A percentile compares a stretch with the other conserved stretches of the same genome.
phyloP scores from a whole-genome alignment of 2,329 filamentous ascomycete genomes.

The Exophiala viscosa region DNA sequence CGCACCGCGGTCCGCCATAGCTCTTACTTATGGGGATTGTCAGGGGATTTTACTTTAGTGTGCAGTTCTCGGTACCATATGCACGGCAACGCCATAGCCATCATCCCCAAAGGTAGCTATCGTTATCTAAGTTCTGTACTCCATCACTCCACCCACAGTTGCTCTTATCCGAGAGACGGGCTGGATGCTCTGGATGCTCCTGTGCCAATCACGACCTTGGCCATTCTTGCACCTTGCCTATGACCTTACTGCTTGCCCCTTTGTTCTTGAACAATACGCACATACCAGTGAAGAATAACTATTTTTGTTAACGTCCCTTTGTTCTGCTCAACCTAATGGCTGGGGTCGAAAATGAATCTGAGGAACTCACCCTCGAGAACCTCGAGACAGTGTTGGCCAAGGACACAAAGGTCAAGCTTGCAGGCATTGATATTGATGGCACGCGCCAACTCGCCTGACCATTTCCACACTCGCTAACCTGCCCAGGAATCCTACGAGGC shows the following conservation, averaged over 20 bases:
- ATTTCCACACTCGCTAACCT: slow-evolving; percentile 6
- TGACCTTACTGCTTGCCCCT: background rate
- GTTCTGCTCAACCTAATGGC: slow-evolving; percentile 11
- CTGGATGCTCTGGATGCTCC: background rate
- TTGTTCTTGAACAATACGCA: background rate
- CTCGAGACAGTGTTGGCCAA: slow-evolving; percentile 64
- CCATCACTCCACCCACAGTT: background rate
- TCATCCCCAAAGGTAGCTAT: too few species aligned
- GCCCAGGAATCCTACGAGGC: slow-evolving; percentile 63
- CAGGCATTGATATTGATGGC: slow-evolving; percentile 82
- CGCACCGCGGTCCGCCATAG: too few species aligned
- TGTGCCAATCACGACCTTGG: background rate
- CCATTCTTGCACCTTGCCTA: background rate
- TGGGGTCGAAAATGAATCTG: slow-evolving; percentile 10
- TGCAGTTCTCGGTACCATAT: too few species aligned
- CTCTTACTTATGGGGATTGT: too few species aligned
- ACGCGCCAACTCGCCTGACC: slow-evolving; percentile 6
- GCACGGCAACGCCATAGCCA: too few species aligned
- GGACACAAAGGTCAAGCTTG: slow-evolving; percentile 80
- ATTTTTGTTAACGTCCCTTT: background rate
- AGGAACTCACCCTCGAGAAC: slow-evolving; percentile 57
- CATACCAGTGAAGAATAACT: background rate
- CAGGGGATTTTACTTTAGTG: too few species aligned
- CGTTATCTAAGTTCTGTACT: too few species aligned
- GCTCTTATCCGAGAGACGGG: background rate